Conservation (phyloP, 345 rosid genomes). For the Eutrema yunnanense region DNA sequence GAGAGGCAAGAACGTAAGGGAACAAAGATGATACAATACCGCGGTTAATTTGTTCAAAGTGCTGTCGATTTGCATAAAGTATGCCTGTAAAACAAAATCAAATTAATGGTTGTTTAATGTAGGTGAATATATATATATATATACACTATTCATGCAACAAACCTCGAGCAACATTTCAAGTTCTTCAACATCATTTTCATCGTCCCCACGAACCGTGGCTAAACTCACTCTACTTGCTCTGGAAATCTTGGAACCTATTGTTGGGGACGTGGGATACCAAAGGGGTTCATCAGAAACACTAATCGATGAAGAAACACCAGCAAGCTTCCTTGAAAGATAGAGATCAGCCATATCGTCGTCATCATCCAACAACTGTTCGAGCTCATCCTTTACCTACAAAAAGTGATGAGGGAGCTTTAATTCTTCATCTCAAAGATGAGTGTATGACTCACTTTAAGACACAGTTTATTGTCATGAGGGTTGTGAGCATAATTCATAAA, state of each 20-base stretch:
- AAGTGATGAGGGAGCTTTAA: background rate
- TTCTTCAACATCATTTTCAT: conserved; percentile 92
- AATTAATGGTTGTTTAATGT: background rate
- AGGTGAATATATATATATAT: background rate
- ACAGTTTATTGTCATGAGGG: background rate
- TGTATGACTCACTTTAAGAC: background rate
- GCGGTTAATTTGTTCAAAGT: conserved; percentile 76
- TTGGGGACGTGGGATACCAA: conserved; percentile 82
- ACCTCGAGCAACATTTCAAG: conserved; percentile 98
- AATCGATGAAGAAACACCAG: conserved; percentile 51
- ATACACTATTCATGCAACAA: background rate
- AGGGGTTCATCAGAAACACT: conserved; percentile 61
- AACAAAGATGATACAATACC: conserved; percentile 32
- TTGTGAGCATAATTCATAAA: background rate
- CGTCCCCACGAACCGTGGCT: conserved; percentile 73
- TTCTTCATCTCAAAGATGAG: background rate
- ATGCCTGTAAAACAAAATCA: conserved; percentile 49
- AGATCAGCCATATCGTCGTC: conserved; percentile 96
- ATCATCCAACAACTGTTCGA: conserved; percentile 84
- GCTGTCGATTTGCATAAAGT: conserved; percentile 84
- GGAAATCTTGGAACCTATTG: conserved; percentile 87
- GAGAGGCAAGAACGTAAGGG: background rate
- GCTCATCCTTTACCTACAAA: conserved; percentile 85
- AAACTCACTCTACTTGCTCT: conserved; percentile 83
- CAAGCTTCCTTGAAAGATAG: conserved; percentile 79